Conservation (phyloP, 768 basidiomycete species). For the Chiua virens region DNA sequence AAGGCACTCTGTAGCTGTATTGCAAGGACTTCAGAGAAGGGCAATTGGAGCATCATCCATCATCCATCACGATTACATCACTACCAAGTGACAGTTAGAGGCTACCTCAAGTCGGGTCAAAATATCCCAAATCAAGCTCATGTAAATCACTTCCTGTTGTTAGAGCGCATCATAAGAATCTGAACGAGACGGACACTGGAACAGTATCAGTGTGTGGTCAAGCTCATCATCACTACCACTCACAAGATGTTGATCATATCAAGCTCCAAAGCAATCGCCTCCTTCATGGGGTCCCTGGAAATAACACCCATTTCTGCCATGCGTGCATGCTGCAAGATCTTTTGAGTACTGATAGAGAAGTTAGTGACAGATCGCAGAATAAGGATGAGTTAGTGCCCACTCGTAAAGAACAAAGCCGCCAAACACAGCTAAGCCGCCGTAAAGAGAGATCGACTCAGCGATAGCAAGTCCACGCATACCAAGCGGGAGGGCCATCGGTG, state of each 20-base stretch:
- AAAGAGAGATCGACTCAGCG: constrained; percentile 75
- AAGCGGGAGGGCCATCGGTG: constrained; percentile 86
- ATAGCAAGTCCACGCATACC: constrained; percentile 75
- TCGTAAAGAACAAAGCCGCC: constrained; percentile 85
- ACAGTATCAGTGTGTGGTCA: constrained; percentile 10
- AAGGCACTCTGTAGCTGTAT: constrained; percentile 29
- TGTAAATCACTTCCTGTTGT: constrained; percentile 51
- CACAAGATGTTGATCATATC: constrained; percentile 92
- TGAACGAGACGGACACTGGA: constrained; percentile 77
- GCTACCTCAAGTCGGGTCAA: not conserved
- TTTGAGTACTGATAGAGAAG: constrained; percentile 59
- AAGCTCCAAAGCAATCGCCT: constrained; percentile 76
- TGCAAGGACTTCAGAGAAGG: constrained; percentile 30
- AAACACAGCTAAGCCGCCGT: constrained; percentile 89
- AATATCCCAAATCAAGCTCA: not conserved
- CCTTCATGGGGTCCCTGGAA: constrained; percentile 71
- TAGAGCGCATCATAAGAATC: constrained; percentile 65
- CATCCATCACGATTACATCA: not conserved
- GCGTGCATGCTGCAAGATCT: constrained; percentile 75
- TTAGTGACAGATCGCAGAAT: not conserved
- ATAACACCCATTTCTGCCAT: constrained; percentile 68
- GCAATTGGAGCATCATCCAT: not conserved
- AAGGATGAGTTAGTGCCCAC: constrained; percentile 41
- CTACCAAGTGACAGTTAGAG: constrained; percentile 16
- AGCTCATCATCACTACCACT: constrained; percentile 22